Evolutionary conservation across 305 asterid species (phyloP).

Genomic region (Solanum hybrid): DNA sequence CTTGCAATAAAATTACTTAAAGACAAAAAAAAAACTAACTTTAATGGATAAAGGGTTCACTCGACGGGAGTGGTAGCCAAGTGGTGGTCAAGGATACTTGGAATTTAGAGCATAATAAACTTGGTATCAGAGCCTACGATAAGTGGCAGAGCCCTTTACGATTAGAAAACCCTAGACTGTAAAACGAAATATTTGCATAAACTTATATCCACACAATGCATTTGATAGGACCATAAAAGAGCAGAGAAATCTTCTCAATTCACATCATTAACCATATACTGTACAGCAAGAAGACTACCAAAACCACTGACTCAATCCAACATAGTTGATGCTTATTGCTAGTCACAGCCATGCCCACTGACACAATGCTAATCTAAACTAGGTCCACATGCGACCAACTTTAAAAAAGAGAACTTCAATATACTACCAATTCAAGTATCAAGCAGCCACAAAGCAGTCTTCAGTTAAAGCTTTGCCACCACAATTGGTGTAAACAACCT

Average conservation of each 20-base stretch:
- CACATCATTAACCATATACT: neutral
- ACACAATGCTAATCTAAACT: conserved; percentile 3
- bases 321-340: neutral
- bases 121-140: neutral
- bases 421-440: neutral
- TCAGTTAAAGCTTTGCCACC: conserved; percentile 1
- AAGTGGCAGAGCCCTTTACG: neutral
- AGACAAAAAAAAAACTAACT: too few relatives aligned
- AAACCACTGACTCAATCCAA: neutral
- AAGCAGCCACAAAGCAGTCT: neutral
- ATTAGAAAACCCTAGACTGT: neutral
- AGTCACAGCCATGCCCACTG: neutral
- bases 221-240: neutral
- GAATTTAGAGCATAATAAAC: neutral
- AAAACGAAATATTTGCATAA: neutral
- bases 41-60: neutral
- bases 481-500: neutral
- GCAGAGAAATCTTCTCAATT: neutral
- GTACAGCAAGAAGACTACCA: neutral
- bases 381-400: neutral
- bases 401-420: neutral
- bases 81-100: neutral
- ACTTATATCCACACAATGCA: neutral
- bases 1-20: neutral
- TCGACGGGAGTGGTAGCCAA: neutral